Base-by-base conservation (phyloP, 2,329 filamentous ascomycete species). In the Capronia americana region DNA sequence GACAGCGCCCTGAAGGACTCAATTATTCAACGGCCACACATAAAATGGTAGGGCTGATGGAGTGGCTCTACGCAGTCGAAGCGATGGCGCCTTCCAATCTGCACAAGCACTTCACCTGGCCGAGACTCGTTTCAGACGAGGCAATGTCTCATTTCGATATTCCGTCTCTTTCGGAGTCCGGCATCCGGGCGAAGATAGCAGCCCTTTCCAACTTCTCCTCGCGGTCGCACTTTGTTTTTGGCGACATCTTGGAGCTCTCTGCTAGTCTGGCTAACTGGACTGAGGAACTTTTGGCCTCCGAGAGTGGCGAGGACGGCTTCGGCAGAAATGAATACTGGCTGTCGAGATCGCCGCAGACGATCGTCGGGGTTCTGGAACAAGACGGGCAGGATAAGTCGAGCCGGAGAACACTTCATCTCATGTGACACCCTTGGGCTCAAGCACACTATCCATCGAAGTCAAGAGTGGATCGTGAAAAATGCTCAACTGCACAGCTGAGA, bases 231-330 rank as follows among this genome's bases (percentile, higher is more conserved):
- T 57, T 30, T 14, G 44, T 57, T n/a, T 50, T 58, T 7, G 61
- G 53, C 17, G 24, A 38, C 14, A 57, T 63, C n/a, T 20, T 63
- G 34, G 54, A 63, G 14, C 41, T 58, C 12, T 63, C 54, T 50
- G 61, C 61, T 7, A 63, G 38, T 41, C 61, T 63, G 30, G 53
- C 61, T 17, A 63, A 63, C 44, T 63, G 54, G 54, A 63, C 53
- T 5, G 61, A 63, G 48, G 48, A 54, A 8, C 48, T 61, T 34
- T 24, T 54, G 26, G 17, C 57, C 30, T 32, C 24, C n/a, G 26
- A n/a, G 24, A 23, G 41, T 50, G 38, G 41, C 41, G 23, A 48
- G 30, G 20, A 14, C 7, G 30, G 20, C 23, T 23, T 20, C 32
- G 24, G 57, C 30, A 41, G 1, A 50, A 50, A 34, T 8, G 44